Conservation (phyloP, 2,329 filamentous ascomycete genomes). For the Fusarium illudens region DNA sequence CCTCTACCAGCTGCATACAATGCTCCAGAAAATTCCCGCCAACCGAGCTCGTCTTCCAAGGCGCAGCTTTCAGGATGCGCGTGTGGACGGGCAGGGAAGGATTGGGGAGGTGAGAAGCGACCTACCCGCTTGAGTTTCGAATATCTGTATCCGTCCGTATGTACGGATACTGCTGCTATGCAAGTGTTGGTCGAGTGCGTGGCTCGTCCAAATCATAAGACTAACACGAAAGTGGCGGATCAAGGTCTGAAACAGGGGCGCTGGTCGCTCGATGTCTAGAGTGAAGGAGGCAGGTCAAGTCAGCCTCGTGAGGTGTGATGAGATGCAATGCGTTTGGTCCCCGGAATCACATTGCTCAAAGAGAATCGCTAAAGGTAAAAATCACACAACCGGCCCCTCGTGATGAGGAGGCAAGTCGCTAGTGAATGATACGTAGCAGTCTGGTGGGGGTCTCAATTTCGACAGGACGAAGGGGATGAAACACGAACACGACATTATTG, state of each 20-base stretch:
- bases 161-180: conserved; percentile 3
- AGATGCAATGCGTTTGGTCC: conserved; percentile 19
- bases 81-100: conserved; percentile 28
- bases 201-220: conserved; percentile 21
- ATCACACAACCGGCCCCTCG: conserved; percentile 13
- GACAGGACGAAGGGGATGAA: conserved; percentile 13
- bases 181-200: conserved; percentile 24
- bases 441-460: conserved; percentile 37
- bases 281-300: conserved; percentile 19
- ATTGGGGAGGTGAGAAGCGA: conserved; percentile 20
- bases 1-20: conserved; percentile 28
- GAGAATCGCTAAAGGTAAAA: conserved; percentile 14
- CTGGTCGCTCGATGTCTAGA: conserved; percentile 21
- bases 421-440: conserved; percentile 33
- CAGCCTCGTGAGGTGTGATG: conserved; percentile 19
- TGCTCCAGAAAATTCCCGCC: conserved; percentile 34
- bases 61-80: conserved; percentile 30
- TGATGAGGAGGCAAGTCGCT: conserved; percentile 13
- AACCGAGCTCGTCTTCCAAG: conserved; percentile 27
- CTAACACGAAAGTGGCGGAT: conserved; percentile 18
- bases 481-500: conserved; percentile 22
- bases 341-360: conserved; percentile 19
- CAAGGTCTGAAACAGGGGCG: conserved; percentile 25
- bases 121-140: conserved; percentile 28
- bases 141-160: conserved; percentile 3